These are phyloP conservation scores for Debaryomyces sp. DNA, from an alignment of 1,139 yeast genomes.

Conservation along the genomic window DNA sequence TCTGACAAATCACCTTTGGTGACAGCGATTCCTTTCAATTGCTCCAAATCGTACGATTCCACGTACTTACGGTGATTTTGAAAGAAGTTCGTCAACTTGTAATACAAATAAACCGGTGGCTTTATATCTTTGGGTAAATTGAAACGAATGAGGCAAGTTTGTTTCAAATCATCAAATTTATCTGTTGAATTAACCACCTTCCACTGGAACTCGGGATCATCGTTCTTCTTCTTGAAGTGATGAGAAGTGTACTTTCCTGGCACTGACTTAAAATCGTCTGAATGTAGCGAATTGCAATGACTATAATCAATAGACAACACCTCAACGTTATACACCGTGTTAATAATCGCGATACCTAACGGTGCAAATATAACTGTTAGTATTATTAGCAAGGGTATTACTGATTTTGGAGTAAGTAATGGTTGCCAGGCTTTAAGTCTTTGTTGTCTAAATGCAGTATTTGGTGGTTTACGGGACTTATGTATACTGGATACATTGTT, in stretches of 20 bases:
- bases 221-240: conserved; percentile 54
- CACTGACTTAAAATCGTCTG: conserved; percentile 38
- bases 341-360: conserved; percentile 67
- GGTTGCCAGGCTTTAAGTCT: conserved; percentile 85
- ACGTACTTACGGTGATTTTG: conserved; percentile 83
- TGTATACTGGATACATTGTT: conserved; percentile 32
- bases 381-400: conserved; percentile 63
- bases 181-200: conserved; percentile 38
- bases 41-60: conserved; percentile 66
- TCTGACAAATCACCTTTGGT: conserved; percentile 43
- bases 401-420: conserved; percentile 74
- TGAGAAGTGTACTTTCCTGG: conserved; percentile 54
- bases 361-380: conserved; percentile 74
- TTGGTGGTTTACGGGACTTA: conserved; percentile 68
- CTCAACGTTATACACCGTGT: conserved; percentile 63
- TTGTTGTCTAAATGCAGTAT: conserved; percentile 79
- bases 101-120: conserved; percentile 66
- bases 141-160: conserved; percentile 59
- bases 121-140: conserved; percentile 59
- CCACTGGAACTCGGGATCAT: conserved; percentile 59
- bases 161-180: conserved; percentile 36
- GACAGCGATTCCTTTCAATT: conserved; percentile 65
- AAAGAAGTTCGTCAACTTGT: conserved; percentile 70
- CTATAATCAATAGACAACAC: conserved; percentile 61
- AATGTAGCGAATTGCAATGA: conserved; percentile 50